Conservation (phyloP, 169 alveolate species). For the Eimeria necatrix region DNA sequence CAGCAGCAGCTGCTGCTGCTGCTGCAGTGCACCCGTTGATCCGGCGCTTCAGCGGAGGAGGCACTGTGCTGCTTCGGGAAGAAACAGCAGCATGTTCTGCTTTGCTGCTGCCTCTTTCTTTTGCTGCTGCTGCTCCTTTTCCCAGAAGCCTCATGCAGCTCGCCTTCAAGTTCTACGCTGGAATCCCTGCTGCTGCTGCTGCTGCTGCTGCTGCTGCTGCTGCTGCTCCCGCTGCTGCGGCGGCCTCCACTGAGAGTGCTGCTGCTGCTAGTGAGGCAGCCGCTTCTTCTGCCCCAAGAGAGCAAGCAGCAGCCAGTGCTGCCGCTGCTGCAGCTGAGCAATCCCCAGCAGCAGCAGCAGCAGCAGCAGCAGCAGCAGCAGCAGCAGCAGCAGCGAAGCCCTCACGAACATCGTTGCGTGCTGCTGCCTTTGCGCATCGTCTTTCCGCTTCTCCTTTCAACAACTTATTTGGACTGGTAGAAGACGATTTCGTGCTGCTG, state of each 20-base stretch:
- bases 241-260: neutral
- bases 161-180: neutral
- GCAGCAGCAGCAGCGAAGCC: neutral
- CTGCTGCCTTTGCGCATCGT: neutral
- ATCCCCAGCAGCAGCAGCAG: neutral
- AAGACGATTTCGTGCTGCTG: neutral
- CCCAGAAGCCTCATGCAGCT: neutral
- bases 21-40: neutral
- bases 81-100: neutral
- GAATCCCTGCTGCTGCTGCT: neutral
- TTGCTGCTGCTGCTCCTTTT: neutral
- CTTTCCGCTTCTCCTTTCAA: neutral
- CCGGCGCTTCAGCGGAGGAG: slow-evolving; percentile 28
- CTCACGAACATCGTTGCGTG: neutral
- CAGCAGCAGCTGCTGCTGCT: neutral
- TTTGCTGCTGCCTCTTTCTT: neutral
- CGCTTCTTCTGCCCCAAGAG: neutral
- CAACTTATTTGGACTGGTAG: neutral
- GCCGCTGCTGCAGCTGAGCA: neutral
- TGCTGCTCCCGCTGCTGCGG: neutral
- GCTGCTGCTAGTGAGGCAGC: neutral
- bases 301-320: neutral
- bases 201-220: neutral
- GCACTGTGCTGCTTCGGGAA: neutral
- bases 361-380: neutral